Evolutionary conservation across 2,329 filamentous ascomycete genomes (phyloP), one percentile per base, ranked within the genome.

Genomic region (Phoma sp.): DNA sequence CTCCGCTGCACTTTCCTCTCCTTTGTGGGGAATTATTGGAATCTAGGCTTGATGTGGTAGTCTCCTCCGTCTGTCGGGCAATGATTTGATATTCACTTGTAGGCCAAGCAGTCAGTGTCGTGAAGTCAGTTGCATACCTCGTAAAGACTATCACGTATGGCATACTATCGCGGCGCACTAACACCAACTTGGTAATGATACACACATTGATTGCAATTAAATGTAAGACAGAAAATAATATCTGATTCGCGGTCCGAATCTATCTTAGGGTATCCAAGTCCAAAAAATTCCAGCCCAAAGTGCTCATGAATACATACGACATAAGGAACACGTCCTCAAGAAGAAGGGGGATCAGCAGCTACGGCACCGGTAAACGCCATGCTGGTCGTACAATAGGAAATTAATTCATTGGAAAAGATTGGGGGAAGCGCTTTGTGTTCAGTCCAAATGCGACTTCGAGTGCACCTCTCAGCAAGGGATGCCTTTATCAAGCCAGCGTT

Each of bases 191-290:
- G 18, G 18, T 18, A 18, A 18, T 18, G 18, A 18, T 18, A 18
- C 18, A 18, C 18, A 18, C 18, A 18, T 18, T 1, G 18, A 18
- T 2, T 18, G 18, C 18, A 18, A 18, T 18, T 18, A 18, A 18
- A 18, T 24, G 22, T 27, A 8, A 18, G 38, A 10, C 8, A 2
- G 38, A 7, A 10, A 14, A 23, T 25, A 11, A 22, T 13, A 27
- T 7, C 14, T 10, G 7, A 25, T 9, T 41, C 24, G 32, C 29
- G 24, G 10, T 13, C 18, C 33, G 25, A 39, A 14, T 39, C 18
- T 36, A 11, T 37, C 36, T 36, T 29, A 36, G 52, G 46, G 52
- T 55, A 55, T 55, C 50, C 35, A 45, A 41, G n/a, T 51, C 33
- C 33, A 44, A 14, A 30, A 18, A 42, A 29, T 6, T 8, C 10